Base-by-base conservation (phyloP, 805 yeast species). In the Lipomyces starkeyi region DNA sequence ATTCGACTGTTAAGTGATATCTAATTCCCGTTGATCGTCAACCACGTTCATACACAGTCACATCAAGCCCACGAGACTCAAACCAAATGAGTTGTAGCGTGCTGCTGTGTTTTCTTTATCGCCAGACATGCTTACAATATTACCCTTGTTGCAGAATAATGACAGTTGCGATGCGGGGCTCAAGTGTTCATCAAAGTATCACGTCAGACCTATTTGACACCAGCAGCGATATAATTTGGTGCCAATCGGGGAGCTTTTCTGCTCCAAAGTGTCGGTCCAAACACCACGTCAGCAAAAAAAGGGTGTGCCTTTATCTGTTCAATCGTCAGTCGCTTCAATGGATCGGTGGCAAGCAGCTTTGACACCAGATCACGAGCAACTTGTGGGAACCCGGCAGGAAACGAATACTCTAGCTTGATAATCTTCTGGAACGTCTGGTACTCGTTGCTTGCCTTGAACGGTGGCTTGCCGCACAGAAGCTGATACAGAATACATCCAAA, bases 381-480 rank as follows among this genome's bases (percentile, higher is more conserved):
- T 53, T 83, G 78, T 74, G 97, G 88, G 81, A 87, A 81, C 78
- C 88, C 85, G 76, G 85, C 82, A 4, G 91, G 91, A 80, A 90
- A 91, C 22, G 85, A 79, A 76, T 89, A 95, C 65, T 91, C 91
- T 43, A 90, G 82, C 58, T 85, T 85, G 60, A 93, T 91, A 74
- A 95, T 95, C 75, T 91, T 90, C 76, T 93, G 97, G 80, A 93
- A 93, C 0, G 97, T 93, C 66, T 88, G 85, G 76, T 91, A 88
- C 78, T 93, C 97, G 25, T 92, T 91, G 25, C 84, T 80, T 0
- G 97, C 97, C 77, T 93, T 90, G 78, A 93, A 93, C 0, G 98
- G 97, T 1, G 97, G 97, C 29, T 81, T 80, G 0, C 97, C 97
- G 58, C 89, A 87, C 62, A 91, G 84, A 75, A 93, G 84, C 78